Evolutionary conservation across 148 eudicot genomes (phyloP), one percentile per base, ranked within the genome.

Genomic region (Amaranthus palmeri): DNA sequence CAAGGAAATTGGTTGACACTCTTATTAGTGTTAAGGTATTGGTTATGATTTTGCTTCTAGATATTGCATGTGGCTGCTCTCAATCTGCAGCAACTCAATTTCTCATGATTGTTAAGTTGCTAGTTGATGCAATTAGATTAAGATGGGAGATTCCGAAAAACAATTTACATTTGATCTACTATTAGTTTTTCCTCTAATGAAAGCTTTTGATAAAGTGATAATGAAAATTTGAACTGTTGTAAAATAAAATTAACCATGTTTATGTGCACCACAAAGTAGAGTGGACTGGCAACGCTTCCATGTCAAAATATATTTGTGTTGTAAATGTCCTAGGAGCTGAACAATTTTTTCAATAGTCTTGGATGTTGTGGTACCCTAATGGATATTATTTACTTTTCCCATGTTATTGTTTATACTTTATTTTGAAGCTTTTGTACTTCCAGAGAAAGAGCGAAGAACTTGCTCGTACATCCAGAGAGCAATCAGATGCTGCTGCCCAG

Each of bases 381-480:
- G 47, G 8, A 3, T 17, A 13, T 0, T 4, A 54, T 41, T 43
- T 15, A 17, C 40, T 13, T 14, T 3, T 36, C 42, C 17, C 43
- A 8, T 43, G n/a, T 15, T 53, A 54, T 63, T 66, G 58, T 7
- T 8, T 60, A 54, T 17, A 44, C 63, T 14, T 57, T 70, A 43
- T 59, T 74, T 73, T 68, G 41, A 10, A 54, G 52, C 56, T 47
- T 78, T 46, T 70, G 2, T 70, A 14, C 10, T 62, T 44, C 42
- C 83, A 93, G 98, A 86, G 82, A 75, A 85, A 79, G 83, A 85
- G 80, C 76, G 89, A 89, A 77, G 89, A 79, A 60, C 91, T 91
- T 81, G 84, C 86, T 69, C 78, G 48, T 76, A 84, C 85, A 80
- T 80, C 91, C 72, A 82, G 85, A 74, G 93, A 93, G 69, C 81